These are phyloP conservation scores for Rhizophagus sp. DNA, from an alignment of 192 early-diverging fungal species.

Conservation along the genomic window DNA sequence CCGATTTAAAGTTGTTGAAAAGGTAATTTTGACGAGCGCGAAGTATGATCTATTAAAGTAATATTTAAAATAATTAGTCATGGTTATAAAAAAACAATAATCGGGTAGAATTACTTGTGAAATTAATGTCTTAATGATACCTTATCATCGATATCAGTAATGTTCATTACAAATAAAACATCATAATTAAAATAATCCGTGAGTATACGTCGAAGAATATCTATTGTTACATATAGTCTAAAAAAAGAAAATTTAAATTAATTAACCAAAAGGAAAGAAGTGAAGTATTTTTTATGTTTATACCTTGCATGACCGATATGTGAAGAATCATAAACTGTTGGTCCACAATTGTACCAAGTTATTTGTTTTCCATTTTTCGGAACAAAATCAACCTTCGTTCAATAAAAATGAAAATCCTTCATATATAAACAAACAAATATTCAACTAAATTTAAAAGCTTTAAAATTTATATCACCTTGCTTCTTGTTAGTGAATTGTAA, in stretches of 20 bases:
- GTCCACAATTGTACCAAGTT: conserved; percentile 97
- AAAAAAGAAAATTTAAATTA: not conserved
- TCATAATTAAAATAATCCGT: conserved; percentile 96
- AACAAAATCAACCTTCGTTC: conserved; percentile 79
- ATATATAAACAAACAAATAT: not conserved
- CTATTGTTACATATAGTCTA: conserved; percentile 89
- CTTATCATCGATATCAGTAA: conserved; percentile 99
- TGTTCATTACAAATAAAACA: conserved; percentile 93
- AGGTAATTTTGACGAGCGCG: conserved; percentile 86
- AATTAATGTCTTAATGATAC: conserved; percentile 28
- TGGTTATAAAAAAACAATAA: too few species aligned
- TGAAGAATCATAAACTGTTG: conserved; percentile 94
- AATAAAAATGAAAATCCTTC: not conserved
- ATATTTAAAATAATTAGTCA: not conserved
- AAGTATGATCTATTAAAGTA: conserved; percentile 72
- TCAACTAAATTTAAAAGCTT: not conserved
- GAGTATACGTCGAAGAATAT: conserved; percentile 91
- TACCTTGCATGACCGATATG: conserved; percentile 97
- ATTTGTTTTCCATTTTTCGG: conserved; percentile 80
- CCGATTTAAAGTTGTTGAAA: conserved; percentile 56
- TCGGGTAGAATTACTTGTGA: too few species aligned
- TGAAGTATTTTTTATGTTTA: not conserved
- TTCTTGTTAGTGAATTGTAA: conserved; percentile 85
- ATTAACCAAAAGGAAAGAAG: not conserved
- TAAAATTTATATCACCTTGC: conserved; percentile 58